phyloP scores from a whole-genome alignment of 176 grass and related monocot genomes.

The Carex parvula region DNA sequence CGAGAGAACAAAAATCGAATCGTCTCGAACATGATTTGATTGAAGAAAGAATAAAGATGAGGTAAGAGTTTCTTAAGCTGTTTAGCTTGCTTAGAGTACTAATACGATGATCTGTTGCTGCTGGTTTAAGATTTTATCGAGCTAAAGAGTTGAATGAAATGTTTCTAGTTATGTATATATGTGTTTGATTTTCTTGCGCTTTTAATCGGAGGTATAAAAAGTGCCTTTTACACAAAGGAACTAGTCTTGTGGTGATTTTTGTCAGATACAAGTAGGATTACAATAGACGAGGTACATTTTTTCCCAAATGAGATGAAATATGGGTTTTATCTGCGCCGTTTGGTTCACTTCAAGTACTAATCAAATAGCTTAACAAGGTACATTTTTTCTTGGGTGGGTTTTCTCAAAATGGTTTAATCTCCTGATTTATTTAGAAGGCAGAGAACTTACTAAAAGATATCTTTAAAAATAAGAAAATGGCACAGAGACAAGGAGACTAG shows the following conservation, averaged over 20 bases:
- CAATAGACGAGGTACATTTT: constrained; percentile 8
- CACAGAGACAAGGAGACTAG: neutral
- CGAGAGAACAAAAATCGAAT: no score
- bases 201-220: constrained; percentile 7
- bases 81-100: neutral
- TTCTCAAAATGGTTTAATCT: neutral
- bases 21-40: no score
- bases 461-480: neutral
- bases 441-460: neutral
- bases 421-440: neutral
- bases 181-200: neutral
- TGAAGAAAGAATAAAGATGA: neutral
- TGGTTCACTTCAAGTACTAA: neutral
- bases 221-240: neutral
- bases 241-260: neutral
- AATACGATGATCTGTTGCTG: neutral
- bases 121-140: neutral
- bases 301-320: neutral
- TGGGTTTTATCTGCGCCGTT: neutral
- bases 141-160: neutral
- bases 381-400: neutral
- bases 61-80: neutral
- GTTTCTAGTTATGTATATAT: neutral
- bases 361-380: neutral
- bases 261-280: neutral